phyloP scores from a whole-genome alignment of 2,329 filamentous ascomycete species.

The Clonostachys byssicola region DNA sequence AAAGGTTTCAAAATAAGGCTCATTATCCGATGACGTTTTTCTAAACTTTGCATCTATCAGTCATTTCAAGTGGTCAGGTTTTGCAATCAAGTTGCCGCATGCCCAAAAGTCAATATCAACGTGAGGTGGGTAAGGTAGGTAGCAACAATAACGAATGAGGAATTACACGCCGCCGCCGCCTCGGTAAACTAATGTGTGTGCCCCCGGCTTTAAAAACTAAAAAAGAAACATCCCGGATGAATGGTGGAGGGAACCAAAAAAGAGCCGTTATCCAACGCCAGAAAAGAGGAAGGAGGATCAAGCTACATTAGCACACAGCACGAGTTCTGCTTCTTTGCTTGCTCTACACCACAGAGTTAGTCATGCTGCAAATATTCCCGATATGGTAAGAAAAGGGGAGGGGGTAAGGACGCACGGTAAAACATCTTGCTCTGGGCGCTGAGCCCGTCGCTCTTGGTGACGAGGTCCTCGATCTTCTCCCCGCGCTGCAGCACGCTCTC shows the following conservation, averaged over 20 bases:
- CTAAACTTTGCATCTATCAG: no score
- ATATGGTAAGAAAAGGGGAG: not conserved
- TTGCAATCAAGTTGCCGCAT: no score
- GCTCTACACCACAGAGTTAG: slow-evolving; percentile 25
- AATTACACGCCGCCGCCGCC: not conserved
- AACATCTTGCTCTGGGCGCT: slow-evolving; percentile 97
- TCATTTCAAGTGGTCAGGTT: no score
- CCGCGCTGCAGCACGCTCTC: slow-evolving; percentile 82
- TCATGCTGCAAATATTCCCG: no score
- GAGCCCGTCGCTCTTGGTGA: slow-evolving; percentile 87
- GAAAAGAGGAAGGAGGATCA: no score
- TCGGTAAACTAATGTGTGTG: slow-evolving; percentile 10
- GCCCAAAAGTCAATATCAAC: no score
- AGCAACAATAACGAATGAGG: not conserved
- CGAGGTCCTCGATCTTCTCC: slow-evolving; percentile 93
- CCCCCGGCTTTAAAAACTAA: slow-evolving; percentile 16
- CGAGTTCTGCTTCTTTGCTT: slow-evolving; percentile 78
- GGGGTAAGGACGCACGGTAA: slow-evolving; percentile 56
- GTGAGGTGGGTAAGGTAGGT: not conserved
- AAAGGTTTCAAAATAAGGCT: no score
- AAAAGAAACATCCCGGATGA: slow-evolving; percentile 13
- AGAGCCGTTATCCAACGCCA: not conserved
- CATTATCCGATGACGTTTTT: no score
- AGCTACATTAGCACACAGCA: slow-evolving; percentile 68
- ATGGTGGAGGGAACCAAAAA: slow-evolving; percentile 16